Evolutionary conservation across 75 land plant species (phyloP), one percentile per base, ranked within the genome.

Genomic region (Ceratopteris richardii): DNA sequence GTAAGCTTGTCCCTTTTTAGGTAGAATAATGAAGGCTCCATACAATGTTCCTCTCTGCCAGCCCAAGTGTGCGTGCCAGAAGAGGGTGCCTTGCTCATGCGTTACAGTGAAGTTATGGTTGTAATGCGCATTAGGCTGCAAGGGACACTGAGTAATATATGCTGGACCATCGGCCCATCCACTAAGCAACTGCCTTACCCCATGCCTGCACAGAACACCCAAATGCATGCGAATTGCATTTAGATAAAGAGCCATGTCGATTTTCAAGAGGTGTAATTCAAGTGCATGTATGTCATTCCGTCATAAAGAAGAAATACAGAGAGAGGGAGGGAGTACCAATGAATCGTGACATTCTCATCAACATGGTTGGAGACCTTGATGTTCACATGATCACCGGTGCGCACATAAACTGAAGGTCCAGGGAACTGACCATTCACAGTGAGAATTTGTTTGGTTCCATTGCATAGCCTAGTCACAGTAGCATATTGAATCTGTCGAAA

Each of bases 1-100:
- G 50, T 66, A 73, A 12, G 28, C 16, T 19, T 48, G 44, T 5
- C 68, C 64, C 14, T 23, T 14, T 22, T 21, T 51, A 0, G 80
- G 84, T 17, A 51, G 20, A 33, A 81, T 52, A 11, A 81, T 41
- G 39, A 81, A 33, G 44, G 80, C 74, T 12, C 80, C 81, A 55
- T 77, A 64, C 28, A 82, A 68, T 1, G 81, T 77, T 13, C 81
- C 81, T 17, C 85, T 62, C n/a, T 54, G 22, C 77, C 79, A 82
- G 16, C 54, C 61, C 56, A 65, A 64, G 37, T 81, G 83, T 1
- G 83, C 70, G 31, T 81, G 83, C 80, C 80, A 81, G 69, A 69
- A 73, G 0, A 82, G 22, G 1, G 85, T 82, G 13, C 85, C 85
- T 67, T 62, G 68, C 30, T 82, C 74, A 0, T 20, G 39, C 0